Conservation (phyloP, 805 yeast genomes). For the Komagataella phaffii region DNA sequence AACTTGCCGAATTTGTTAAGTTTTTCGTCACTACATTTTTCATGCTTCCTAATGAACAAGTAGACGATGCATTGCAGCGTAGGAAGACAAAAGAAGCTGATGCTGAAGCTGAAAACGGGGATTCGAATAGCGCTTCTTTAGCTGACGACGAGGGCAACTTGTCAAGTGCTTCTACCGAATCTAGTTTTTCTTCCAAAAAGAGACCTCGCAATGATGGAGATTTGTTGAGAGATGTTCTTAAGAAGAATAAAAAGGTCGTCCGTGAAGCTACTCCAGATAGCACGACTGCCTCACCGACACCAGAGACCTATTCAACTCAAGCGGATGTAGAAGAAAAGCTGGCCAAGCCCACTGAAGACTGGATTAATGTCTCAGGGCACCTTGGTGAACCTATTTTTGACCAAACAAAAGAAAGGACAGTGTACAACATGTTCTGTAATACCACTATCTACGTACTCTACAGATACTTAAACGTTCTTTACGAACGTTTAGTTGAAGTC, state of each 20-base stretch:
- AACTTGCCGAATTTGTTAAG: constrained; percentile 55
- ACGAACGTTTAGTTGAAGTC: constrained; percentile 67
- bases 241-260: constrained; percentile 27
- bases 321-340: constrained; percentile 11
- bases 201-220: constrained; percentile 42
- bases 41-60: constrained; percentile 33
- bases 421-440: constrained; percentile 74
- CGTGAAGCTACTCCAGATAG: constrained; percentile 7
- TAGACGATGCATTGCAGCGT: constrained; percentile 7
- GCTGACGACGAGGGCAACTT: constrained; percentile 2
- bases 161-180: constrained; percentile 4
- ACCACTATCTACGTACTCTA: constrained; percentile 81
- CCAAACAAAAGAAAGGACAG: constrained; percentile 23
- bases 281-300: constrained; percentile 2
- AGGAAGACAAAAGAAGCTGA: constrained; percentile 9
- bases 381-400: constrained; percentile 10
- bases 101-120: constrained; percentile 11
- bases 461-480: constrained; percentile 73
- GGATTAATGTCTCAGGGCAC: constrained; percentile 18
- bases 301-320: constrained; percentile 6
- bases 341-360: constrained; percentile 16
- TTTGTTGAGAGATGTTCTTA: constrained; percentile 45
- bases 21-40: constrained; percentile 66
- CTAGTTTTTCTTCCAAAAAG: constrained; percentile 21
- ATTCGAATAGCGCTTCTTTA: constrained; percentile 6